Evolutionary conservation across 805 yeast genomes (phyloP).

Genomic region (Suhomyces xylopsoci): DNA sequence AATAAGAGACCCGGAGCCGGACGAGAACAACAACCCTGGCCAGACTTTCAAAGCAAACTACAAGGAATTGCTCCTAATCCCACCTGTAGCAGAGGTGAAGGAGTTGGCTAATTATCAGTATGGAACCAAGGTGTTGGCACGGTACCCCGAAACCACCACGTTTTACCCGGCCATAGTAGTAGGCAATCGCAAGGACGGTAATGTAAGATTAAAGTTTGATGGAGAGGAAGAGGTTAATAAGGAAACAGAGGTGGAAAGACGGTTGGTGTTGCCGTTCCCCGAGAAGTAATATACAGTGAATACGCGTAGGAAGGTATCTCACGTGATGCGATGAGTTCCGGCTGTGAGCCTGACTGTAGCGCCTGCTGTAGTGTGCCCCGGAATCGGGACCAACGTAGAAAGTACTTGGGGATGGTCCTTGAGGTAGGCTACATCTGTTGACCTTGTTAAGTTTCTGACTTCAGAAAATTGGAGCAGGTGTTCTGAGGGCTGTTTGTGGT

Average conservation of each 20-base stretch:
- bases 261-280: conserved; percentile 78
- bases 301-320: not conserved
- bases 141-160: conserved; percentile 97
- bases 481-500: not conserved
- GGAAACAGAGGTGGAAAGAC: conserved; percentile 87
- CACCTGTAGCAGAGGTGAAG: conserved; percentile 46
- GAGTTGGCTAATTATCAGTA: conserved; percentile 56
- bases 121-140: conserved; percentile 81
- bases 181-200: conserved; percentile 70
- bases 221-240: conserved; percentile 97
- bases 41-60: conserved; percentile 78
- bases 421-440: no score
- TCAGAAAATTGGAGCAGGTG: not conserved
- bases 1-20: conserved; percentile 97
- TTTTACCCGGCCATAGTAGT: conserved; percentile 93
- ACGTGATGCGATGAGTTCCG: not conserved
- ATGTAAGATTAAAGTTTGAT: conserved; percentile 78
- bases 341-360: not conserved
- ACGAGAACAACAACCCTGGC: conserved; percentile 85
- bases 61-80: conserved; percentile 75
- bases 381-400: not conserved
- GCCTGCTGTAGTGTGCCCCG: not conserved
- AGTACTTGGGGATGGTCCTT: no score
- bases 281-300: conserved; percentile 1
- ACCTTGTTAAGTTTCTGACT: no score